Conservation (phyloP, 305 asterid genomes). For the Rubia tinctorum region DNA sequence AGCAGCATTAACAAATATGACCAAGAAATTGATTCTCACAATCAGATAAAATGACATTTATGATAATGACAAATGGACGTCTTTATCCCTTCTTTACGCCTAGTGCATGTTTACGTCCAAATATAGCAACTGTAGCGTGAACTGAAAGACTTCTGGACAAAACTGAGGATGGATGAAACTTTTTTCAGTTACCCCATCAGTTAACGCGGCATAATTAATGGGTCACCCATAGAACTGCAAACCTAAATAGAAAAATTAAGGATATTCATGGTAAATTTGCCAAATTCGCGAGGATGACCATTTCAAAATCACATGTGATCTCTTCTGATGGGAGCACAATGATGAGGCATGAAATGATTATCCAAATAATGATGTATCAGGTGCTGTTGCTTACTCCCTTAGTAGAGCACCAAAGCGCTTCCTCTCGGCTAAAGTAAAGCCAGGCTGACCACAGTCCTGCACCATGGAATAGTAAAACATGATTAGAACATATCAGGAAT, state of each 20-base stretch:
- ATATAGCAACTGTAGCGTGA: not conserved
- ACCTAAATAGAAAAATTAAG: not conserved
- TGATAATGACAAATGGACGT: not conserved
- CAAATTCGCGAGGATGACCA: not conserved
- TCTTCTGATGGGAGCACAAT: not conserved
- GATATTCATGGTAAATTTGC: not conserved
- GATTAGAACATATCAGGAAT: not conserved
- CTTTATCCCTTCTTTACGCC: not conserved
- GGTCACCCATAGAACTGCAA: not conserved
- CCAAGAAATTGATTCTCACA: not conserved
- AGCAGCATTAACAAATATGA: not conserved
- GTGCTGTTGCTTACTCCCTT: slow-evolving; percentile 57
- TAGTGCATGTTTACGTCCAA: not conserved
- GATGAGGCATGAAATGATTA: not conserved
- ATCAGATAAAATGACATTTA: not conserved
- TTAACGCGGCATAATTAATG: not conserved
- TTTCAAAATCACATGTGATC: not conserved
- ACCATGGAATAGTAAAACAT: slow-evolving; percentile 20
- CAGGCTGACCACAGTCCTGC: slow-evolving; percentile 99
- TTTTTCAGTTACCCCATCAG: not conserved
- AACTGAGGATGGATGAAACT: not conserved
- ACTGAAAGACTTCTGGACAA: not conserved
- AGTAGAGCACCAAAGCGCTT: slow-evolving; percentile 69
- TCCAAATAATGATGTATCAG: slow-evolving; percentile 8
- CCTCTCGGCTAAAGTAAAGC: slow-evolving; percentile 93